phyloP scores from a whole-genome alignment of 495 filamentous ascomycete genomes.

The Lasiosphaeris hirsuta region DNA sequence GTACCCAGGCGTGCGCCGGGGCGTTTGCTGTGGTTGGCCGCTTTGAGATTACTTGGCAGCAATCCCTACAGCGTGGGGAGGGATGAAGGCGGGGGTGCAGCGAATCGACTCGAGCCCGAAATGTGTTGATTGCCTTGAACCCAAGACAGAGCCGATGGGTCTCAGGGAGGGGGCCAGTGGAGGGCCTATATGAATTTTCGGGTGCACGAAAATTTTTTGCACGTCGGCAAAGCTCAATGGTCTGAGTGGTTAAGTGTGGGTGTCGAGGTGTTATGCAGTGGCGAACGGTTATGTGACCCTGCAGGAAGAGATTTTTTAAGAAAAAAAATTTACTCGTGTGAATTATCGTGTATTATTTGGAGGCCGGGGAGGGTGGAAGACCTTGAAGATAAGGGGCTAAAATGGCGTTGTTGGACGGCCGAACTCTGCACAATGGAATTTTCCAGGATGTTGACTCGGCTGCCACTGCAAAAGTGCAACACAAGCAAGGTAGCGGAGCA shows the following conservation, averaged over 20 bases:
- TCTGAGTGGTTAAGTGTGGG: constrained; percentile 8
- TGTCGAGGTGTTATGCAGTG: constrained; percentile 23
- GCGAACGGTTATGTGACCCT: constrained; percentile 29
- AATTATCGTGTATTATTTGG: background rate
- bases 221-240: background rate
- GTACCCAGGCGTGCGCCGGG: constrained; percentile 7
- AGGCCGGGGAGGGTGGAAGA: background rate
- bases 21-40: constrained; percentile 17
- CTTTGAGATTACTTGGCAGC: constrained; percentile 7
- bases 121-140: too few relatives aligned
- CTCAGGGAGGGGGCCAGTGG: constrained; percentile 1
- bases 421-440: background rate
- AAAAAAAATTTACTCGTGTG: constrained; percentile 5
- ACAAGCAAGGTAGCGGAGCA: background rate
- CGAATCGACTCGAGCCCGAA: too few relatives aligned
- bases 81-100: background rate
- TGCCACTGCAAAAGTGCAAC: constrained; percentile 4
- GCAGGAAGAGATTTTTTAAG: constrained; percentile 31
- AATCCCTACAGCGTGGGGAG: constrained; percentile 9
- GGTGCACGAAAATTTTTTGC: constrained; percentile 11
- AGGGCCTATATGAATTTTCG: constrained; percentile 10
- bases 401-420: constrained; percentile 2
- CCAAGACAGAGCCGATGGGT: background rate
- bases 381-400: background rate
- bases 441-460: constrained; percentile 12